These are phyloP conservation scores for Paramecium sonneborni DNA, from an alignment of 73 alveolate species.

Conservation along the genomic window DNA sequence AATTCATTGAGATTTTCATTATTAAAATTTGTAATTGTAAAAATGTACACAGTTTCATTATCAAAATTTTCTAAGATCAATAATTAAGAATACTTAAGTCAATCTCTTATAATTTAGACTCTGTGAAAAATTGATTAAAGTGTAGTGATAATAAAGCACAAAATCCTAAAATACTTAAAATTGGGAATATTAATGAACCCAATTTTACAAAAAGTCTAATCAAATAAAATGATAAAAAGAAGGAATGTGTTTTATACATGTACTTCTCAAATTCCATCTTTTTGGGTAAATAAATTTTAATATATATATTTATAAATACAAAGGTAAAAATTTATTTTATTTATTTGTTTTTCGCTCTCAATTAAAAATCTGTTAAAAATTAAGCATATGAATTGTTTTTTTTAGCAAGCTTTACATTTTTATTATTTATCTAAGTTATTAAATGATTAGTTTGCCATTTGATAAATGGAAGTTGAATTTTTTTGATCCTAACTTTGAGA, in stretches of 20 bases:
- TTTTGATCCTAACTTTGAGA: not conserved
- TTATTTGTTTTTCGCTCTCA: not conserved
- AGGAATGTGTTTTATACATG: not conserved
- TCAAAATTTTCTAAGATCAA: not conserved
- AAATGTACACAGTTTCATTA: not conserved
- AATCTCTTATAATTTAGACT: not conserved
- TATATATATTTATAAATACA: not conserved
- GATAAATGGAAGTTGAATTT: not conserved
- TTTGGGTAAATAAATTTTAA: not conserved
- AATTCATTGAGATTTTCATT: not conserved
- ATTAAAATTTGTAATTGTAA: not conserved
- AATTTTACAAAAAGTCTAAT: not conserved
- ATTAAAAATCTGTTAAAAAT: not conserved
- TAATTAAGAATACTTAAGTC: not conserved
- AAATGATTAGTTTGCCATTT: not conserved
- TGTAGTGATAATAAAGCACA: not conserved
- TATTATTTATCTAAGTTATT: not conserved
- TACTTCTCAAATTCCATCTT: not conserved
- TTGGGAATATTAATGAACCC: not conserved
- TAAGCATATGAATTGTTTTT: not conserved
- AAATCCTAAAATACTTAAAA: not conserved
- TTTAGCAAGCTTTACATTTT: not conserved
- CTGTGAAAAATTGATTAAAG: not conserved
- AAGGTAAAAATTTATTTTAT: not conserved
- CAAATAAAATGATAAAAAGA: not conserved